phyloP scores from a whole-genome alignment of 2,329 filamentous ascomycete species.

The Phyllosticta citriasiana region DNA sequence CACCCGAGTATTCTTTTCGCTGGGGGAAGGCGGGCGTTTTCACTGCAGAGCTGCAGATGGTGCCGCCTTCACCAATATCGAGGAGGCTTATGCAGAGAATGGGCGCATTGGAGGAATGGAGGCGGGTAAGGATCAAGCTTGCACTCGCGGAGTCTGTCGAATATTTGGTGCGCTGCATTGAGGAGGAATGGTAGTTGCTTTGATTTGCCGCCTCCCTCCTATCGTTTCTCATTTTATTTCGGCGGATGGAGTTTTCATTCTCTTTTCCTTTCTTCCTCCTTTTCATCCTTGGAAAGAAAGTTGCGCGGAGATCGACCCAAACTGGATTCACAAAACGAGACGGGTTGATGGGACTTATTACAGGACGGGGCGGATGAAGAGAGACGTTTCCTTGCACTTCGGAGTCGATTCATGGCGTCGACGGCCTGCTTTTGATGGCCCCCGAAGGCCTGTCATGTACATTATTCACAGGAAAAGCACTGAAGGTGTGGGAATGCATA shows the following conservation, averaged over 20 bases:
- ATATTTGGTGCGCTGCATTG: background rate
- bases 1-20: no score
- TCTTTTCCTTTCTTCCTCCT: background rate
- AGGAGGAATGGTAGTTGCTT: background rate
- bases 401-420: no score
- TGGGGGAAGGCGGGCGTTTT: no score
- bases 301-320: background rate
- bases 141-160: background rate
- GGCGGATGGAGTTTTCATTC: background rate
- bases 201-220: background rate
- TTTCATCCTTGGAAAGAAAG: background rate
- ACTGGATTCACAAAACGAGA: background rate
- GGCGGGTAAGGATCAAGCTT: background rate
- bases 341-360: background rate
- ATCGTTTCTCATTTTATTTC: background rate
- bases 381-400: background rate
- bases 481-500: no score
- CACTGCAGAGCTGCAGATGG: no score
- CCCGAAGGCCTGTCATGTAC: no score
- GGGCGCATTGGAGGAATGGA: background rate
- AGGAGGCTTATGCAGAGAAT: background rate
- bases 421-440: no score
- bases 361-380: background rate
- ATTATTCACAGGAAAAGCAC: no score
- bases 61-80: background rate